A percentile compares a stretch with the other conserved stretches of the same genome.
These are phyloP conservation scores for Bremia lactucae DNA, from an alignment of 352 stramenopile species.

Conservation along the genomic window DNA sequence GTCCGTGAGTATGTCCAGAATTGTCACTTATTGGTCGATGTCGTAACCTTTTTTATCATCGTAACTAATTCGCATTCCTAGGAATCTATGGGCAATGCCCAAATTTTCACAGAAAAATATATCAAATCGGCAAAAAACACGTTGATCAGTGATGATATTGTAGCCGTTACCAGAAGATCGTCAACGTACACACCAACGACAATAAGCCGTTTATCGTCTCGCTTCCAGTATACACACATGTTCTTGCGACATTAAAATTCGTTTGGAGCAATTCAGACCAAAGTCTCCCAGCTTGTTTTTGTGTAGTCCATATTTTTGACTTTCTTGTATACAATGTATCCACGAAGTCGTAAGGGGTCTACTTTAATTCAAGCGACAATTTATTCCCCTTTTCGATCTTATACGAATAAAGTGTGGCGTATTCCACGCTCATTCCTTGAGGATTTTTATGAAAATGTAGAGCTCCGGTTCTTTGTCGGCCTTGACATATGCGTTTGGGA, in stretches of 20 bases:
- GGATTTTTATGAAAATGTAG: no score
- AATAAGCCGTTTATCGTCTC: not conserved
- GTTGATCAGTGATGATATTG: not conserved
- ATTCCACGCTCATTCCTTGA: conserved; percentile 9
- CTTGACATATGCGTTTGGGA: no score
- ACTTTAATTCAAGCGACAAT: conserved; percentile 8
- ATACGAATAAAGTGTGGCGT: no score
- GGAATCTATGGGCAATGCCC: conserved; percentile 11
- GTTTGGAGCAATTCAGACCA: conserved; percentile 17
- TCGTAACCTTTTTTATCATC: not conserved
- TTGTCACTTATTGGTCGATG: conserved; percentile 11
- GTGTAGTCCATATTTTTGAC: no score
- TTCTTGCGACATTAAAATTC: conserved; percentile 12
- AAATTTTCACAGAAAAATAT: conserved; percentile 18
- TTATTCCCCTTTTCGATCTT: not conserved
- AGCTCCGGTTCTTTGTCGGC: no score
- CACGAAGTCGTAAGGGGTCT: conserved; percentile 20
- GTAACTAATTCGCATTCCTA: conserved; percentile 17
- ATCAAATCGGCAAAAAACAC: not conserved
- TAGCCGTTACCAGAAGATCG: conserved; percentile 17
- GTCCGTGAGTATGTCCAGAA: conserved; percentile 7
- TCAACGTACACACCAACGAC: conserved; percentile 20
- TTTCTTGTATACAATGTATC: no score
- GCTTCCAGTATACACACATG: conserved; percentile 19
- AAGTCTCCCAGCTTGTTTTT: conserved; percentile 20